These are phyloP conservation scores for Prosopis cineraria DNA, from an alignment of 306 rosid species.

Conservation along the genomic window DNA sequence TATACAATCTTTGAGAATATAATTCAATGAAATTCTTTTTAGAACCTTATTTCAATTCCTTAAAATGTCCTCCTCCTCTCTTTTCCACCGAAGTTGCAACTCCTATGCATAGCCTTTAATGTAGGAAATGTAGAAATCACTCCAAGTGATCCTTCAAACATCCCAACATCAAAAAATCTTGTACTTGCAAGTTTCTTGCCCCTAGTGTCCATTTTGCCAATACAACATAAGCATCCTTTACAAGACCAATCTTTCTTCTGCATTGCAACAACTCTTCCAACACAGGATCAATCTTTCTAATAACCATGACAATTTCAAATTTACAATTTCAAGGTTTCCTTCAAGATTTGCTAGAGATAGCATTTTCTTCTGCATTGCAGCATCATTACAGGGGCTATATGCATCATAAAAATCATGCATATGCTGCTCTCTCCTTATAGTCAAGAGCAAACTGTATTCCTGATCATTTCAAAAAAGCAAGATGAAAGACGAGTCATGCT, in stretches of 20 bases:
- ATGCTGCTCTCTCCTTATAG: slow-evolving; percentile 82
- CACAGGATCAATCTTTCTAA: slow-evolving; percentile 67
- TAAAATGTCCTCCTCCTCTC: too few relatives aligned
- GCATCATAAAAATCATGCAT: slow-evolving; percentile 95
- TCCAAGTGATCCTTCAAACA: too few relatives aligned
- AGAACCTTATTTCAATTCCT: too few relatives aligned
- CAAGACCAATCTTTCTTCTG: slow-evolving; percentile 89
- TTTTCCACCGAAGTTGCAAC: too few relatives aligned
- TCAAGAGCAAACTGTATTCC: slow-evolving; percentile 91
- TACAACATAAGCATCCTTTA: slow-evolving; percentile 81
- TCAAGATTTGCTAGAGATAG: slow-evolving; percentile 80
- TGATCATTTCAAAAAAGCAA: slow-evolving; percentile 40
- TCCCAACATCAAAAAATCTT: too few relatives aligned
- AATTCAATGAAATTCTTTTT: too few relatives aligned
- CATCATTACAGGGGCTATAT: slow-evolving; percentile 58
- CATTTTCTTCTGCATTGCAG: slow-evolving; percentile 81
- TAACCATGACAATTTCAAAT: slow-evolving; percentile 84
- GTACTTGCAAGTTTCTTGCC: too few relatives aligned
- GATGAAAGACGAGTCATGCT: slow-evolving; percentile 29
- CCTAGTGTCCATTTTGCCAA: too few relatives aligned
- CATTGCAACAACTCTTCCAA: slow-evolving; percentile 85
- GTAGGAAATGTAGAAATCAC: too few relatives aligned
- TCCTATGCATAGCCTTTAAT: too few relatives aligned
- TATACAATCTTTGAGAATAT: too few relatives aligned
- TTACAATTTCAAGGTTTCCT: slow-evolving; percentile 60